Percentiles rank a stretch among this genome's conserved stretches.
These are phyloP conservation scores for Aspergillus sclerotioniger DNA, from an alignment of 495 filamentous ascomycete genomes.

Conservation along the genomic window DNA sequence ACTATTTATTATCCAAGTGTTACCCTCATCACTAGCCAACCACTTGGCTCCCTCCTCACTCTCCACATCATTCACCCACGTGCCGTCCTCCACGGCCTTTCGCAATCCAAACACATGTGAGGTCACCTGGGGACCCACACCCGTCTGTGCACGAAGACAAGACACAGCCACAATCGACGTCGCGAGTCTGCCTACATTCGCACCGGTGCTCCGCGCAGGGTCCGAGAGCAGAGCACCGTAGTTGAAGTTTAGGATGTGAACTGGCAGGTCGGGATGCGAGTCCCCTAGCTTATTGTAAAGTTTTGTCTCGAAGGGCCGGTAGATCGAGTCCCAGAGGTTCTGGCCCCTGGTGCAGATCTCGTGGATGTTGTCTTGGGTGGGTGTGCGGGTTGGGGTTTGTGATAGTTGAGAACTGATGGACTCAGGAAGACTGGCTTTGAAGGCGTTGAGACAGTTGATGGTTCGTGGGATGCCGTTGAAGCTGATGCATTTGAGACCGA, in stretches of 20 bases:
- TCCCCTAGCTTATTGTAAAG: constrained; percentile 62
- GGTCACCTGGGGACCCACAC: constrained; percentile 74
- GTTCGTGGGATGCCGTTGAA: constrained; percentile 82
- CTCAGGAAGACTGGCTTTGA: constrained; percentile 54
- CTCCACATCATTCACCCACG: constrained; percentile 51
- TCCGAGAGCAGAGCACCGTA: constrained; percentile 70
- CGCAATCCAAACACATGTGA: constrained; percentile 72
- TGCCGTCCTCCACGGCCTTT: constrained; percentile 69
- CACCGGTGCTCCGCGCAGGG: constrained; percentile 56
- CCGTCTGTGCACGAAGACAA: constrained; percentile 69
- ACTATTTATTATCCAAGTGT: constrained; percentile 65
- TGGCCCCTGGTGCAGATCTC: constrained; percentile 54
- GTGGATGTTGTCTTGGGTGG: constrained; percentile 48
- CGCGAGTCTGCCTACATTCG: constrained; percentile 57
- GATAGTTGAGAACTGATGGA: constrained; percentile 43
- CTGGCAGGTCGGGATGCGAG: constrained; percentile 73
- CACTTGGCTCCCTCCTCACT: constrained; percentile 55
- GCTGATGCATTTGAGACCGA: constrained; percentile 77
- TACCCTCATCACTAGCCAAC: constrained; percentile 71
- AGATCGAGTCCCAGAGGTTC: constrained; percentile 68
- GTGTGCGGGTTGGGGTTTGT: constrained; percentile 47
- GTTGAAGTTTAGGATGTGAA: constrained; percentile 68
- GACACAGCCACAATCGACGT: constrained; percentile 69
- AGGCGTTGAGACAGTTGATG: constrained; percentile 73
- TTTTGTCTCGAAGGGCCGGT: constrained; percentile 67